phyloP scores from a whole-genome alignment of 208 protist genomes.

The Naegleria fowleri region DNA sequence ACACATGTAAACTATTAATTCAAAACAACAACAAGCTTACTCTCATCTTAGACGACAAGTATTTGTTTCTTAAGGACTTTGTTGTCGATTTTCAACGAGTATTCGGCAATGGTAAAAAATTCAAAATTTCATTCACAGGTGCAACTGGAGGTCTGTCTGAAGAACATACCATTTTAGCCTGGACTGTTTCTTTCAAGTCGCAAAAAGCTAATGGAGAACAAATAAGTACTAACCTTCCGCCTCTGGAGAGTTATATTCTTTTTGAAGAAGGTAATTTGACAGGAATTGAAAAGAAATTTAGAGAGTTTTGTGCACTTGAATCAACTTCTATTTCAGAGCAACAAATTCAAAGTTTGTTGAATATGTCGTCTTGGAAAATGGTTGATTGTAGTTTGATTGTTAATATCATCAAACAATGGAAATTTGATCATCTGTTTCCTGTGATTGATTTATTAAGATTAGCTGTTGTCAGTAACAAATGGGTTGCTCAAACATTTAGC shows the following conservation, averaged over 20 bases:
- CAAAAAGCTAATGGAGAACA: background rate
- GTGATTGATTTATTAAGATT: background rate
- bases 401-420: background rate
- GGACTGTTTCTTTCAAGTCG: background rate
- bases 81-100: background rate
- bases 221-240: background rate
- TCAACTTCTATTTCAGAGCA: background rate
- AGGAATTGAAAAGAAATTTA: constrained; percentile 17
- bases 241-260: background rate
- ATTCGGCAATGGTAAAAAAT: background rate
- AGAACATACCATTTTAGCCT: background rate
- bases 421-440: background rate
- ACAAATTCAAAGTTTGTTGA: background rate
- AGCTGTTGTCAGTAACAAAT: background rate
- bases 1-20: background rate
- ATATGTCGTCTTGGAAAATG: background rate
- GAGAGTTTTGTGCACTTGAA: background rate
- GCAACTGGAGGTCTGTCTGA: background rate
- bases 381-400: background rate
- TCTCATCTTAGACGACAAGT: background rate
- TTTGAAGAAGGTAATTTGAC: background rate
- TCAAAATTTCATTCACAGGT: background rate
- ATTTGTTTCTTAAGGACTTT: background rate
- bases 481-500: background rate
- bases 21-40: background rate